phyloP scores from a whole-genome alignment of 1,284 basidiomycete genomes.

The Heterobasidion occidentale region DNA sequence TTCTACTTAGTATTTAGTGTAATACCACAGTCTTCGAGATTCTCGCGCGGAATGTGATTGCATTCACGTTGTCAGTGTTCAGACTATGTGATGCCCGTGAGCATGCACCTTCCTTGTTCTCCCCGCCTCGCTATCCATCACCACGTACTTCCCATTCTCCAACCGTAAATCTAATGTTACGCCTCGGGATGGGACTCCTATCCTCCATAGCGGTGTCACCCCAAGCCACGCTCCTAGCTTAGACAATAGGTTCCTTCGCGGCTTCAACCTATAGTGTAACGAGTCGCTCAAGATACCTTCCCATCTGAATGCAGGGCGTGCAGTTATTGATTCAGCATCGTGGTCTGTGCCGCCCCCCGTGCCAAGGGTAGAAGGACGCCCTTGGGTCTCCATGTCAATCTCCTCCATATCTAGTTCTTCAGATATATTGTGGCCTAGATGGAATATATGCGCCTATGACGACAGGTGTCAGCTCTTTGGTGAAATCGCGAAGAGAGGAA shows the following conservation, averaged over 20 bases:
- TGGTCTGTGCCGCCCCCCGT: slow-evolving; percentile 72
- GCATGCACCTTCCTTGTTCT: neutral
- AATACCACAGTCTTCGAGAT: too few species aligned
- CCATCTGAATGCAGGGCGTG: slow-evolving; percentile 60
- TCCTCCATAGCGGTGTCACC: slow-evolving; percentile 51
- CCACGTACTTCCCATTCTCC: slow-evolving; percentile 48
- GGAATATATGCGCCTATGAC: slow-evolving; percentile 52
- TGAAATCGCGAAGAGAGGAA: slow-evolving; percentile 5
- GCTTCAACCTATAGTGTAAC: slow-evolving; percentile 27
- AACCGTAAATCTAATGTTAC: slow-evolving; percentile 51
- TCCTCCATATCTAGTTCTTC: slow-evolving; percentile 59
- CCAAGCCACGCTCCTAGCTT: slow-evolving; percentile 64
- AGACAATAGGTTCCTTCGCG: slow-evolving; percentile 33
- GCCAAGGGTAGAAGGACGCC: slow-evolving; percentile 43
- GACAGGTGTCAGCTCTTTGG: neutral
- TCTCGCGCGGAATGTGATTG: neutral
- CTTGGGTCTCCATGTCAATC: slow-evolving; percentile 45
- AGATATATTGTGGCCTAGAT: slow-evolving; percentile 41
- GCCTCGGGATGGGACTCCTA: slow-evolving; percentile 40
- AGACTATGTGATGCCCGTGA: neutral
- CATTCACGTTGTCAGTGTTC: neutral
- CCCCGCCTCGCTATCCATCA: slow-evolving; percentile 20
- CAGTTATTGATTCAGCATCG: slow-evolving; percentile 50
- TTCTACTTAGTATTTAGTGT: too few species aligned
- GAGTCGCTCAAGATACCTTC: slow-evolving; percentile 63